Conservation (phyloP, 2,329 filamentous ascomycete species). For the Onygenales sp. region DNA sequence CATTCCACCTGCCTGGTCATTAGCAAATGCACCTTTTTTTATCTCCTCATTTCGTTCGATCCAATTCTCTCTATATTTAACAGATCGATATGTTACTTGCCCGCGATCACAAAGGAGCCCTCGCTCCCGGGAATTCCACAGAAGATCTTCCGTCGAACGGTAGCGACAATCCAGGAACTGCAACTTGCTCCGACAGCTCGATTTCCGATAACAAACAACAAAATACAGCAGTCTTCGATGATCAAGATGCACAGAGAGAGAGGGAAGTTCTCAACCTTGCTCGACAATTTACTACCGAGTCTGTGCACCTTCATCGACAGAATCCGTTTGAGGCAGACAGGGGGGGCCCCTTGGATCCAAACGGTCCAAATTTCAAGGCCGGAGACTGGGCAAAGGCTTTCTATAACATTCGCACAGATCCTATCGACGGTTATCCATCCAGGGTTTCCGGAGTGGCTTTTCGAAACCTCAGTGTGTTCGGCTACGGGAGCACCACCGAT, state of each 20-base stretch:
- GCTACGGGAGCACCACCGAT: slow-evolving; percentile 29
- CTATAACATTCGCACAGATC: not conserved
- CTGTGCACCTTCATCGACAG: not conserved
- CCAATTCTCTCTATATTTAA: no score
- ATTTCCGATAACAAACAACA: no score
- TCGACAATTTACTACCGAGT: not conserved
- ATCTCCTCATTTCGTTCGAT: no score
- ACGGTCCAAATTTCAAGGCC: not conserved
- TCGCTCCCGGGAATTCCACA: no score
- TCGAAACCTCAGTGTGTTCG: slow-evolving; percentile 27
- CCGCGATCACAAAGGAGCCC: no score
- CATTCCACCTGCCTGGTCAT: no score
- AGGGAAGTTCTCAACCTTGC: slow-evolving; percentile 1
- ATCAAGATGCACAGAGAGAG: not conserved
- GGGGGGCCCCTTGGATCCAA: not conserved
- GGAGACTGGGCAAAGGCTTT: slow-evolving; percentile 1
- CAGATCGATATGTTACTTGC: no score
- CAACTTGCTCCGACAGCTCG: no score
- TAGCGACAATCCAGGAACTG: no score
- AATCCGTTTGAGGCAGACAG: not conserved
- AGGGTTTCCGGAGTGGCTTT: slow-evolving; percentile 24
- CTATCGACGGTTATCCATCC: not conserved
- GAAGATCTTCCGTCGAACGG: no score
- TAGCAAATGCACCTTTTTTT: no score
- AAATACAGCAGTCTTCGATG: no score